Evolutionary conservation across 306 rosid species (phyloP), one percentile per base, ranked within the genome.

Genomic region (Begonia loranthoides): DNA sequence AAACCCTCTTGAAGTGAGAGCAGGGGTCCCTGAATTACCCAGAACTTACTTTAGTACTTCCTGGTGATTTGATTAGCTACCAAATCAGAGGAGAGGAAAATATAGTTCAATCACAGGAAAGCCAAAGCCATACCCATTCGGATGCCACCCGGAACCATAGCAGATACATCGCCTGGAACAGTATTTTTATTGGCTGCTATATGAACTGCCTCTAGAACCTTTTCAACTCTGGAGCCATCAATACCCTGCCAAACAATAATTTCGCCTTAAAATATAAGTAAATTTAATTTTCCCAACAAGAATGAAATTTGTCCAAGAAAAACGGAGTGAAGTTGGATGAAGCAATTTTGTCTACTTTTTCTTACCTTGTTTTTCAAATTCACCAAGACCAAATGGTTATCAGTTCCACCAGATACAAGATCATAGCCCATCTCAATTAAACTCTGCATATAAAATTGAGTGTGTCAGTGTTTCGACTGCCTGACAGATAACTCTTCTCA

Each of bases 151-250:
- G 97, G 95, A 72, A 84, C 89, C 97, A 89, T 82, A 57, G 97
- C 97, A 73, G 97, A 89, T 61, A 89, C 90, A 22, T 89, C 97
- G 56, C 97, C 97, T 4, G 95, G 97, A 74, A 89, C 95, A 9
- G 97, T 89, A 46, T 89, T 89, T 80, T 89, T 84, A 65, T 89
- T 89, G 59, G 97, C 95, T 12, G 95, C 97, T 52, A 89, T 82
- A 56, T 82, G 97, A 65, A 74, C 95, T 55, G 71, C 60, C 70
- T 89, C 95, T 68, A 89, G 48, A 67, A 89, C 97, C 73, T 84
- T 89, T 71, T 89, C 97, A 34, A 89, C 97, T 73, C 97, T 82
- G 11, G 97, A 89, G 13, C 97, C 93, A 75, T 84, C 97, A 45
- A 89, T 84, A 48, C 82, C 95, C 95, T 89, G 71, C 59, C 74